These are phyloP conservation scores for Xylariaceae sp. DNA, from an alignment of 2,329 filamentous ascomycete genomes.

Conservation along the genomic window DNA sequence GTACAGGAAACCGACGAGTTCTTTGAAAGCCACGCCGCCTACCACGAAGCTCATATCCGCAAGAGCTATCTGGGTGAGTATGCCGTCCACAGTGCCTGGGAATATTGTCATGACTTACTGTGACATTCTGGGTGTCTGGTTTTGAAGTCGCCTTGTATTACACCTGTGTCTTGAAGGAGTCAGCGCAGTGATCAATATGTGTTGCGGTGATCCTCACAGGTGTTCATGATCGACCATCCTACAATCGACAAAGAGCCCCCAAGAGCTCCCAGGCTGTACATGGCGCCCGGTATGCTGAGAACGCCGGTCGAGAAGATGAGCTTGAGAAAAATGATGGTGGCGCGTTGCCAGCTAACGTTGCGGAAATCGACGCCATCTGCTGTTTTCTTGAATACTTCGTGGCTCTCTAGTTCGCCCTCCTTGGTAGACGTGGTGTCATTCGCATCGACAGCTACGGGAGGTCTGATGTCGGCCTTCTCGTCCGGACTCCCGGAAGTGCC, in stretches of 20 bases:
- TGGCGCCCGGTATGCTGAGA: conserved; percentile 19
- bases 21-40: conserved; percentile 45
- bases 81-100: background rate
- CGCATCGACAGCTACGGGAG: background rate
- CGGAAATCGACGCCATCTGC: conserved; percentile 47
- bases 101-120: conserved; percentile 2
- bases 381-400: conserved; percentile 46
- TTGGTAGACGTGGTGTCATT: conserved; percentile 2
- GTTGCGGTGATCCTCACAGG: conserved; percentile 10
- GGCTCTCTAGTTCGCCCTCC: conserved; percentile 14
- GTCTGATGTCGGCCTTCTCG: conserved; percentile 6
- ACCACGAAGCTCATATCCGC: conserved; percentile 34
- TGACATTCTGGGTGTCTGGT: conserved; percentile 19
- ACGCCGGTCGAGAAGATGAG: conserved; percentile 26
- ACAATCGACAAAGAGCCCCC: conserved; percentile 19
- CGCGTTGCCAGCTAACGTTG: conserved; percentile 47
- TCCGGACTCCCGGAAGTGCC: conserved; percentile 2
- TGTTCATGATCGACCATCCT: conserved; percentile 20
- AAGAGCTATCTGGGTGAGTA: conserved; percentile 1
- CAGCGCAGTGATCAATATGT: background rate
- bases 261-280: conserved; percentile 20
- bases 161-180: conserved; percentile 8
- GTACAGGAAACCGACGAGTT: conserved; percentile 52
- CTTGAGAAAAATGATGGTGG: conserved; percentile 49
- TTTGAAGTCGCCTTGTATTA: conserved; percentile 20